Conservation (phyloP, 208 protist species). For the Leishmania tropica region DNA sequence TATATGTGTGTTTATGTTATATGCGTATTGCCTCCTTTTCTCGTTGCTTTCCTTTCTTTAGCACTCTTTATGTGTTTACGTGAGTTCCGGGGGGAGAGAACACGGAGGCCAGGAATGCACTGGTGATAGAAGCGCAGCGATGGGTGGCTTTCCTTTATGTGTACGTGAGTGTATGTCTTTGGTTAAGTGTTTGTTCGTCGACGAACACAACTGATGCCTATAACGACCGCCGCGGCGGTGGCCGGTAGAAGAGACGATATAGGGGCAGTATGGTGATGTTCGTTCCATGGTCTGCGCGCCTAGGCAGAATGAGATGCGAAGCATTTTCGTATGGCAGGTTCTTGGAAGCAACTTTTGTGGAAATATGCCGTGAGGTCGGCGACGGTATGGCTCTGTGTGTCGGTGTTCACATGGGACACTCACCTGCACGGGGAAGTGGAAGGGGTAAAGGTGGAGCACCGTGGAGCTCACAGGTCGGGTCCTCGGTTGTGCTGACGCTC, state of each 20-base stretch:
- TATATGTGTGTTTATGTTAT: no score
- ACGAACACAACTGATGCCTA: neutral
- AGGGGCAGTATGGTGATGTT: no score
- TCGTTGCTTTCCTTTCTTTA: neutral
- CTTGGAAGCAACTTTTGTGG: neutral
- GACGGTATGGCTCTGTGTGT: conserved; percentile 2
- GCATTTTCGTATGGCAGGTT: no score
- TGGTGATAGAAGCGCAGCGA: neutral
- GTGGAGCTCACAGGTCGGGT: neutral
- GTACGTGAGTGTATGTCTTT: neutral
- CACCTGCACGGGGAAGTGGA: neutral
- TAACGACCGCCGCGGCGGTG: no score
- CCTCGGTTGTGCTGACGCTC: neutral
- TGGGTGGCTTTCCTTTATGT: neutral
- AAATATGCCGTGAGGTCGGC: neutral
- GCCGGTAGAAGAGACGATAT: no score
- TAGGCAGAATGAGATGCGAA: no score
- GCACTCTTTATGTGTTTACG: no score
- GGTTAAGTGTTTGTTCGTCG: neutral
- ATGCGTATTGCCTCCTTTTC: neutral
- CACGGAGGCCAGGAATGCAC: neutral
- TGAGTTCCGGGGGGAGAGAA: neutral
- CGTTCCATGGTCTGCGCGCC: no score
- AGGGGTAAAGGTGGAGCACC: neutral
- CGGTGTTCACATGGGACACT: neutral